phyloP scores from a whole-genome alignment of 2,329 filamentous ascomycete genomes.

The Aureobasidium sp. region DNA sequence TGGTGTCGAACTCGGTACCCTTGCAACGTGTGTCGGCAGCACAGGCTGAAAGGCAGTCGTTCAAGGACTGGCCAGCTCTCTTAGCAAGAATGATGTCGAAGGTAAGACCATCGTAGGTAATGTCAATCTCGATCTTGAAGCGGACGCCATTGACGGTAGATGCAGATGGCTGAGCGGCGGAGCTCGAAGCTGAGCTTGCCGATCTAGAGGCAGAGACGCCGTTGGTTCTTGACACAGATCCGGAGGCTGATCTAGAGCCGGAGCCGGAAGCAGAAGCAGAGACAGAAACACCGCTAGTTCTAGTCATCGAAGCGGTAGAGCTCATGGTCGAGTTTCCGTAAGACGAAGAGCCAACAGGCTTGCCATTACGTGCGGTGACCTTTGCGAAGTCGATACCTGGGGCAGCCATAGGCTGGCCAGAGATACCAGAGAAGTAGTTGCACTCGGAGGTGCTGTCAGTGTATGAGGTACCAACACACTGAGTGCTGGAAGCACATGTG shows the following conservation, averaged over 20 bases:
- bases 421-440: background rate
- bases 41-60: slow-evolving; percentile 2
- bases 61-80: slow-evolving; percentile 1
- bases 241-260: background rate
- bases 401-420: background rate
- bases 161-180: background rate
- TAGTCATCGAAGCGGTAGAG: background rate
- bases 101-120: background rate
- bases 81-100: background rate
- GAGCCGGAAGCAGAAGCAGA: background rate
- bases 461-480: slow-evolving; percentile 4
- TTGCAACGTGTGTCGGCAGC: background rate
- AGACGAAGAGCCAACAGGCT: background rate
- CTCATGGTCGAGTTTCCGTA: background rate
- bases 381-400: slow-evolving; percentile 3
- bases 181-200: background rate
- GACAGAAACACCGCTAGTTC: background rate
- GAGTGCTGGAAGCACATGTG: background rate
- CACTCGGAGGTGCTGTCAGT: background rate
- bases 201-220: background rate
- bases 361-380: background rate
- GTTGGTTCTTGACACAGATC: too few species aligned
- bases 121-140: slow-evolving; percentile 6
- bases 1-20: slow-evolving; percentile 1
- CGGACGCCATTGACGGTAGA: background rate